A percentile compares a stretch with the other conserved stretches of the same genome.
These are phyloP conservation scores for Solanum okadae DNA, from an alignment of 257 asterid species.

Conservation along the genomic window DNA sequence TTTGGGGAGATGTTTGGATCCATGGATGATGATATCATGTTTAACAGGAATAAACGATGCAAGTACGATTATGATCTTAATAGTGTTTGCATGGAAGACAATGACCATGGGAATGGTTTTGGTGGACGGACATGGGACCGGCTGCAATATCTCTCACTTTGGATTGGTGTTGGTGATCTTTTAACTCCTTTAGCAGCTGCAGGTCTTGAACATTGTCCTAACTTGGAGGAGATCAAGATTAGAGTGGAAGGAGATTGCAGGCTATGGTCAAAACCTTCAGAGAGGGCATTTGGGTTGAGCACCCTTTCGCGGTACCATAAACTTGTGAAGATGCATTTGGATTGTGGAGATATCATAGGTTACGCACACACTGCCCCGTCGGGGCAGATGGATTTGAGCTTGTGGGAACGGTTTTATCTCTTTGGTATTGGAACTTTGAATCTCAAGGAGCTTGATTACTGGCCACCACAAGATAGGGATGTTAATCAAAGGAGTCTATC, in stretches of 20 bases:
- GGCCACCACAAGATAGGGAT: conserved; percentile 93
- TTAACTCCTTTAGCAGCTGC: conserved; percentile 43
- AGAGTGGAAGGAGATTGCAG: conserved; percentile 87
- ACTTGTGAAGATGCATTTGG: conserved; percentile 60
- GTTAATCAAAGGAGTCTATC: conserved; percentile 81
- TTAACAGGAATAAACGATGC: conserved; percentile 26
- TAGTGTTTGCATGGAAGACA: conserved; percentile 15
- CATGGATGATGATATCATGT: conserved; percentile 10
- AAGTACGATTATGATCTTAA: conserved; percentile 38
- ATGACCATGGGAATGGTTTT: conserved; percentile 19
- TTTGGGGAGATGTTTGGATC: not conserved
- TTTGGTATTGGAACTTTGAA: conserved; percentile 38
- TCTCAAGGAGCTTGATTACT: conserved; percentile 64
- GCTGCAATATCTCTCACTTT: conserved; percentile 52
- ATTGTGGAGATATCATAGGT: conserved; percentile 77
- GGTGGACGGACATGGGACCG: conserved; percentile 46
- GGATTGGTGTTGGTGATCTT: conserved; percentile 78
- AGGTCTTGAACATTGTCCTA: conserved; percentile 71
- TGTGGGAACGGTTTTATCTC: conserved; percentile 77
- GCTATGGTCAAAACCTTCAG: conserved; percentile 40
- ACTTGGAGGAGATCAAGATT: conserved; percentile 70
- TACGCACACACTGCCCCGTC: conserved; percentile 83
- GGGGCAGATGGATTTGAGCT: conserved; percentile 86
- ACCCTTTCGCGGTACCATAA: conserved; percentile 34
- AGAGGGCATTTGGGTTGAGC: conserved; percentile 56